These are phyloP conservation scores for Podospora australis DNA, from an alignment of 495 filamentous ascomycete species.

Conservation along the genomic window DNA sequence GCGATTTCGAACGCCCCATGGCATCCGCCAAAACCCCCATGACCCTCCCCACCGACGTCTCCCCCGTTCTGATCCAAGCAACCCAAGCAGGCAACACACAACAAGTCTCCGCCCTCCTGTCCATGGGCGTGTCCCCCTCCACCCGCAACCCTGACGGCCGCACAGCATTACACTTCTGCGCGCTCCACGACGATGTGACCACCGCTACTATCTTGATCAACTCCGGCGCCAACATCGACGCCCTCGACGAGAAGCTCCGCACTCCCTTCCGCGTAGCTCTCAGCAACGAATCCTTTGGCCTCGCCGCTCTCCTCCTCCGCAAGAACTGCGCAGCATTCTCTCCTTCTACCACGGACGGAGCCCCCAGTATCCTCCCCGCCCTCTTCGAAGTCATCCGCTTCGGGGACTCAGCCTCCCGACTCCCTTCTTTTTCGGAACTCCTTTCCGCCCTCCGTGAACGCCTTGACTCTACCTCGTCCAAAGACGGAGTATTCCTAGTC, in stretches of 20 bases:
- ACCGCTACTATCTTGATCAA: slow-evolving; percentile 14
- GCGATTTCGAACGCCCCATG: no score
- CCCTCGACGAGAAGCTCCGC: slow-evolving; percentile 14
- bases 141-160: slow-evolving; percentile 14
- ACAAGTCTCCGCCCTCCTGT: slow-evolving; percentile 7
- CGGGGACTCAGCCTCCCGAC: slow-evolving; percentile 4
- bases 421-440: slow-evolving; percentile 3
- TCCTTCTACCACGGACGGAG: not conserved
- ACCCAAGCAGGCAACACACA: slow-evolving; percentile 13
- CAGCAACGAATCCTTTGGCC: slow-evolving; percentile 10
- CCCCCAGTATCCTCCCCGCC: not conserved
- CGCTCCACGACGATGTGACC: slow-evolving; percentile 19
- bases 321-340: slow-evolving; percentile 9
- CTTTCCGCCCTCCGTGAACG: slow-evolving; percentile 9
- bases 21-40: no score
- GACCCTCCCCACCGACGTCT: not conserved
- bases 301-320: slow-evolving; percentile 12
- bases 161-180: slow-evolving; percentile 24
- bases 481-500: slow-evolving; percentile 1
- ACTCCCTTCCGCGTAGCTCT: slow-evolving; percentile 16
- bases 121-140: slow-evolving; percentile 6
- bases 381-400: slow-evolving; percentile 1
- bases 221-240: slow-evolving; percentile 22
- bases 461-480: slow-evolving; percentile 3
- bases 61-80: not conserved